These are phyloP conservation scores for Pisolithus orientalis DNA, from an alignment of 768 basidiomycete genomes.

Conservation along the genomic window DNA sequence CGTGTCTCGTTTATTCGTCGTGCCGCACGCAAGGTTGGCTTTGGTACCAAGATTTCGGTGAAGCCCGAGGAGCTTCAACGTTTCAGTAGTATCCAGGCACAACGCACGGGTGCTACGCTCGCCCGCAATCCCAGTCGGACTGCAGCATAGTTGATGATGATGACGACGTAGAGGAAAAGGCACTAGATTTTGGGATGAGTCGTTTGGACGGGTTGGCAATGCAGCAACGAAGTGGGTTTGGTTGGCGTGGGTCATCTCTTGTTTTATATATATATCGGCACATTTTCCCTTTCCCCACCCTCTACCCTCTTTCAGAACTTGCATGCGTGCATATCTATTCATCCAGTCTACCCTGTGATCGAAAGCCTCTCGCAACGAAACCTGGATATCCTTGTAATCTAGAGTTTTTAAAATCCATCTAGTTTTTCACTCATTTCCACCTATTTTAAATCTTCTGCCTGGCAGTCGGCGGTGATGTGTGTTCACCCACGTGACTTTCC, in stretches of 20 bases:
- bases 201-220: neutral
- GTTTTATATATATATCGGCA: neutral
- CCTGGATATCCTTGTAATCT: constrained; percentile 28
- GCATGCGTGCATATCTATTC: neutral
- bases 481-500: too few relatives aligned
- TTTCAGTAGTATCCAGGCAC: constrained; percentile 83
- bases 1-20: constrained; percentile 91
- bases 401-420: constrained; percentile 18
- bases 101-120: constrained; percentile 67
- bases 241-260: constrained; percentile 10
- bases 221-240: constrained; percentile 4
- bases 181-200: neutral
- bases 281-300: neutral
- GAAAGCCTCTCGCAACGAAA: constrained; percentile 9
- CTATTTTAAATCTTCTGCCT: neutral
- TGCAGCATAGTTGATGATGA: constrained; percentile 30
- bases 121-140: constrained; percentile 73
- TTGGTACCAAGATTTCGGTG: constrained; percentile 73
- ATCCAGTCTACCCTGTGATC: constrained; percentile 16
- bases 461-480: too few relatives aligned
- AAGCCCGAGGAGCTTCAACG: constrained; percentile 82
- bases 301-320: neutral
- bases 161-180: neutral
- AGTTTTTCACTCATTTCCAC: constrained; percentile 3
- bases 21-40: constrained; percentile 83